Evolutionary conservation across 2,329 filamentous ascomycete species (phyloP).

Genomic region (Purpureocillium takamizusanense): DNA sequence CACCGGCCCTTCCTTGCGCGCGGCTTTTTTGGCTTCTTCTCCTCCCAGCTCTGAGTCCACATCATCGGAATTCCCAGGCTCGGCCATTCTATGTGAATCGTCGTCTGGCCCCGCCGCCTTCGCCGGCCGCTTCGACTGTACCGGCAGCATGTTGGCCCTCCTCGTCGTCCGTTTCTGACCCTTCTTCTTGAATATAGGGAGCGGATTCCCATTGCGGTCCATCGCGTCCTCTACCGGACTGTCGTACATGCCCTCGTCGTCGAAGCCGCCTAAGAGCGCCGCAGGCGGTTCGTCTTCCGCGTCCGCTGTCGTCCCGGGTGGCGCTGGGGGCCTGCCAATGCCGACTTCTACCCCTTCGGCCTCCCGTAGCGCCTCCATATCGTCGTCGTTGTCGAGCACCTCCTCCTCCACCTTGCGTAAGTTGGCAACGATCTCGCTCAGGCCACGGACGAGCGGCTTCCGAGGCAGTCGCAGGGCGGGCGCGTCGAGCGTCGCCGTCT

Average conservation of each 20-base stretch:
- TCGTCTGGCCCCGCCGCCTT: constrained; percentile 18
- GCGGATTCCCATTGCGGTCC: constrained; percentile 48
- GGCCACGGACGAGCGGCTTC: constrained; percentile 55
- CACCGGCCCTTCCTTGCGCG: constrained; percentile 32
- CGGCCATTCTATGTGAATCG: constrained; percentile 12
- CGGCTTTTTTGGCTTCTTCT: constrained; percentile 15
- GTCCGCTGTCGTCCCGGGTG: constrained; percentile 5
- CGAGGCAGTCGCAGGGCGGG: constrained; percentile 44
- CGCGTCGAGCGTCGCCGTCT: constrained; percentile 42
- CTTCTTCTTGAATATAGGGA: constrained; percentile 70
- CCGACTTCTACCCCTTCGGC: constrained; percentile 44
- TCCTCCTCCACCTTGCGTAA: constrained; percentile 64
- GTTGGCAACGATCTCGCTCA: constrained; percentile 66
- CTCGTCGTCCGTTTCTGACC: constrained; percentile 73
- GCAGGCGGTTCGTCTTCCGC: background rate
- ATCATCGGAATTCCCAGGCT: constrained; percentile 11
- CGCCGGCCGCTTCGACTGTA: constrained; percentile 36
- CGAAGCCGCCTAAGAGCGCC: constrained; percentile 49
- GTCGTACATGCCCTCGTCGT: constrained; percentile 52
- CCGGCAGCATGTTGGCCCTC: constrained; percentile 54
- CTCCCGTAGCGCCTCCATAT: constrained; percentile 65
- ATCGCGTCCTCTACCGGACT: constrained; percentile 41
- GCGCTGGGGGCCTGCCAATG: constrained; percentile 11
- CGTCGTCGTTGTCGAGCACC: constrained; percentile 50
- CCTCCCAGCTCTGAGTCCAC: background rate